Base-by-base conservation (phyloP, 2,329 filamentous ascomycete species). In the Ilyonectria sp. region DNA sequence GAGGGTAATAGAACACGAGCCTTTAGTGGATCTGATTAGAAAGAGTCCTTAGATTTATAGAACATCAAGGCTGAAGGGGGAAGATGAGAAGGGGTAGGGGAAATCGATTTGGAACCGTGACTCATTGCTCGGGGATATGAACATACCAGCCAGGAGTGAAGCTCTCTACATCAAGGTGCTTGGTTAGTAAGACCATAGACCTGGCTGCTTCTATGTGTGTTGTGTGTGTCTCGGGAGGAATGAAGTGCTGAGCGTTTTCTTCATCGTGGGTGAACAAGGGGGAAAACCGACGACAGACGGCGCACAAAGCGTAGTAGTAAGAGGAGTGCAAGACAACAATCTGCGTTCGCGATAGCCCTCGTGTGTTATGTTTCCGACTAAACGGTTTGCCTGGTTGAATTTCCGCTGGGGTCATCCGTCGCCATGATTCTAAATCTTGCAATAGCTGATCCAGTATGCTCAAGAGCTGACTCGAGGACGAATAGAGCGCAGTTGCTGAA, bases 131-230 rank as follows among this genome's bases (percentile, higher is more conserved):
- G 13, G 15, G 15, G 37, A 1, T n/a, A 17, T 13, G 3, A 11
- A 56, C 50, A 33, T 56, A 66, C 63, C 63, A 66, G 4, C 10
- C 52, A 4, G 63, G 63, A 1, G 57, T 61, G 19, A 35, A 52
- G 35, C 63, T 66, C 29, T 66, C 63, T 7, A 66, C 31, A 29
- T 66, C 63, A 50, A 61, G 46, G 21, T 44, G 21, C 23, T 61
- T 66, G 1, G 52, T 66, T 2, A 66, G 57, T 6, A 66, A 15
- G 1, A 35, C 44, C 15, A 66, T 61, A 8, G 17, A 52, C 23
- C 63, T 57, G 15, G 63, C 63, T 5, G 57, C 57, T 21, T 50
- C 35, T 1, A 66, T 66, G 15, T 43, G 35, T 37, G 43, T 50
- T 21, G 17, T 17, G 9, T 33, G 33, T 4, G 8, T 15, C 2